Evolutionary conservation across 371 early-diverging fungal genomes (phyloP).

Genomic region (Mortierella sp.): DNA sequence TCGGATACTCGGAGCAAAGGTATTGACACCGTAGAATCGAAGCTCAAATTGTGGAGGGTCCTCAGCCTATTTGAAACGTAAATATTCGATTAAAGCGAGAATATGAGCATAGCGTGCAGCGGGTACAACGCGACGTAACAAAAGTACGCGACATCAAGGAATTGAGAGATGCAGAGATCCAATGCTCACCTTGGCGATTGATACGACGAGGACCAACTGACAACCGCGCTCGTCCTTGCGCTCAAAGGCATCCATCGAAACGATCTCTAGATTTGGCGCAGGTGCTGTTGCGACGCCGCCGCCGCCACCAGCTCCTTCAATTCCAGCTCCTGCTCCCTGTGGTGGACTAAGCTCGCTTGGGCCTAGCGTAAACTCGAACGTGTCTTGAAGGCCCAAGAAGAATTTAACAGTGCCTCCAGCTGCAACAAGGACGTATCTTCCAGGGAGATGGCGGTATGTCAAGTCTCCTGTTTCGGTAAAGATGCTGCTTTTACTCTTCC

Average conservation of each 20-base stretch:
- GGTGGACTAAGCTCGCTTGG: neutral
- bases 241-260: slow-evolving; percentile 53
- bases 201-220: slow-evolving; percentile 32
- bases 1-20: slow-evolving; percentile 36
- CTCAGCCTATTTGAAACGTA: slow-evolving; percentile 17
- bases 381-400: slow-evolving; percentile 41
- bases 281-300: slow-evolving; percentile 9
- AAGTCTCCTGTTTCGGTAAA: slow-evolving; percentile 18
- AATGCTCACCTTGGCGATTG: slow-evolving; percentile 39
- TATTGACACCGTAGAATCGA: slow-evolving; percentile 42
- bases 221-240: slow-evolving; percentile 48
- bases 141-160: neutral
- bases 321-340: neutral
- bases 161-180: neutral
- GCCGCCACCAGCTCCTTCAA: neutral
- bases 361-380: slow-evolving; percentile 36
- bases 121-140: neutral
- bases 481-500: slow-evolving; percentile 13
- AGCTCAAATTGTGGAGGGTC: slow-evolving; percentile 50
- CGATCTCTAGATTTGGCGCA: slow-evolving; percentile 32
- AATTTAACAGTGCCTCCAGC: slow-evolving; percentile 34
- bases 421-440: slow-evolving; percentile 46
- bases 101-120: neutral
- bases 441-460: slow-evolving; percentile 27
- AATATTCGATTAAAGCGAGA: neutral